A percentile compares a stretch with the other conserved stretches of the same genome.
These are phyloP conservation scores for Colletotrichum sp. DNA, from an alignment of 2,329 filamentous ascomycete species.

Conservation along the genomic window DNA sequence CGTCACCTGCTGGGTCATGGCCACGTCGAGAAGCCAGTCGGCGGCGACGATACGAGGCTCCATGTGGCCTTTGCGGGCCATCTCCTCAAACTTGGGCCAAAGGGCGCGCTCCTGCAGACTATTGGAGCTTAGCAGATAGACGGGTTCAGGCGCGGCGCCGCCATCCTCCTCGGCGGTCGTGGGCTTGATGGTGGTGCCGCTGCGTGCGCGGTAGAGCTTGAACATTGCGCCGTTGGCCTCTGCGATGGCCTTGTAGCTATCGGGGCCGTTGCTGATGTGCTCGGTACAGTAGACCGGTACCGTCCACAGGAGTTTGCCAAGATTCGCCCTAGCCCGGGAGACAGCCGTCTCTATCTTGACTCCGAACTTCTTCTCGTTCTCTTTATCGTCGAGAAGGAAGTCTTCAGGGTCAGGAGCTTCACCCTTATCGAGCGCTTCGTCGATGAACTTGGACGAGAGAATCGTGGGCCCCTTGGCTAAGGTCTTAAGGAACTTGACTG, in stretches of 20 bases:
- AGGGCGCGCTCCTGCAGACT: constrained; percentile 71
- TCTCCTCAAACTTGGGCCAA: constrained; percentile 80
- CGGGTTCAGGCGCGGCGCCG: constrained; percentile 67
- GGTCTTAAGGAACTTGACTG: constrained; percentile 90
- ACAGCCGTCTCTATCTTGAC: constrained; percentile 74
- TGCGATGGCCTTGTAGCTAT: constrained; percentile 86
- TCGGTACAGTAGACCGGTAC: constrained; percentile 86
- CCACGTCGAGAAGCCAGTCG: constrained; percentile 90
- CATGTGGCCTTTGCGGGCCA: constrained; percentile 81
- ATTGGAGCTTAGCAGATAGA: constrained; percentile 81
- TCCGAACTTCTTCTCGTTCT: constrained; percentile 73
- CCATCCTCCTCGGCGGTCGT: constrained; percentile 67
- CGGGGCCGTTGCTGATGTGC: constrained; percentile 78
- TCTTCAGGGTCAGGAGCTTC: constrained; percentile 67
- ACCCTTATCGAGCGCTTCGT: constrained; percentile 73
- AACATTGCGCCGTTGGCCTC: constrained; percentile 88
- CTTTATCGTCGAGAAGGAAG: constrained; percentile 73
- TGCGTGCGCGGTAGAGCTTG: constrained; percentile 75
- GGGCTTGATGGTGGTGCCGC: constrained; percentile 70
- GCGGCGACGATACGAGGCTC: constrained; percentile 79
- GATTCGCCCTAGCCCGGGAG: constrained; percentile 75
- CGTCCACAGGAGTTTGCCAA: constrained; percentile 75
- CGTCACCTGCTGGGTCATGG: constrained; percentile 84
- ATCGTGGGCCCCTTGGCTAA: constrained; percentile 82
- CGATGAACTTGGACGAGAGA: constrained; percentile 79